Evolutionary conservation across 768 basidiomycete genomes (phyloP).

Genomic region (Crepidotus variabilis): DNA sequence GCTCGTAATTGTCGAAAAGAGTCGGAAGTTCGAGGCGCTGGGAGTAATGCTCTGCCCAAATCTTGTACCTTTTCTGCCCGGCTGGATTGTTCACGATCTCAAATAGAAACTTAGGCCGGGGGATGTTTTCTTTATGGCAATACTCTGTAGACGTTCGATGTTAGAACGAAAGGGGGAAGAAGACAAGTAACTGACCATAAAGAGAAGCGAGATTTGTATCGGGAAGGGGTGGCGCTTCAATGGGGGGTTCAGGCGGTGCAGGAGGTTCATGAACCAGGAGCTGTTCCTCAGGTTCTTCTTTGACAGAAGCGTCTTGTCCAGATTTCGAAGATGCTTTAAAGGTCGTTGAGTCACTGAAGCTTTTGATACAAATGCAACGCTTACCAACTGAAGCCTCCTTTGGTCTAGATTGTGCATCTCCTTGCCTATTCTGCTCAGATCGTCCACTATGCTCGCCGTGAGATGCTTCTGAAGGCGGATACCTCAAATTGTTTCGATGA

Average conservation of each 20-base stretch:
- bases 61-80: constrained; percentile 28
- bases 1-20: constrained; percentile 31
- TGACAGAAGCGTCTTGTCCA: constrained; percentile 2
- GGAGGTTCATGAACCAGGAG: background rate
- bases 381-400: background rate
- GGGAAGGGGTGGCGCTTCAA: constrained; percentile 1
- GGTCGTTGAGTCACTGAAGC: too few relatives aligned
- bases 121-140: constrained; percentile 15
- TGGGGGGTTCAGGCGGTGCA: background rate
- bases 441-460: background rate
- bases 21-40: constrained; percentile 41
- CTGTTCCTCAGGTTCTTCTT: constrained; percentile 2
- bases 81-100: constrained; percentile 20
- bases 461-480: too few relatives aligned
- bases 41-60: constrained; percentile 44
- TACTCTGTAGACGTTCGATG: background rate
- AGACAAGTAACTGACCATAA: constrained; percentile 9
- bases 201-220: constrained; percentile 15
- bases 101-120: constrained; percentile 31
- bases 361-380: background rate
- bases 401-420: background rate
- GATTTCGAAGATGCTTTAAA: background rate
- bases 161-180: background rate
- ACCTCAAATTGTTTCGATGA: background rate
- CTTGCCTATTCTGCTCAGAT: background rate